Evolutionary conservation across 208 protist species (phyloP).

Genomic region (Acanthamoeba pearcei): DNA sequence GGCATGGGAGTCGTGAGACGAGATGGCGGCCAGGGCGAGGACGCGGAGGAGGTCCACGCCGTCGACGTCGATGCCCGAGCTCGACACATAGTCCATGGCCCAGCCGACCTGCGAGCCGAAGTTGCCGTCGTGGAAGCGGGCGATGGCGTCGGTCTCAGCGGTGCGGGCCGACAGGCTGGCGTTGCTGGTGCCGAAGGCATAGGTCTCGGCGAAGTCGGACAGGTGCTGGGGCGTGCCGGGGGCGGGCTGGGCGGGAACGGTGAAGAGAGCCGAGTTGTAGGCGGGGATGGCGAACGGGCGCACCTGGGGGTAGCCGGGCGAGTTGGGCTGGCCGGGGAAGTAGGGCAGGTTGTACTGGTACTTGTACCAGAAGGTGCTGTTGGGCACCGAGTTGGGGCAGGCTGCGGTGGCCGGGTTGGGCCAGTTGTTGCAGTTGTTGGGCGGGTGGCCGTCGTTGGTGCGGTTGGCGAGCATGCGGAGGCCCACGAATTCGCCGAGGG

Average conservation of each 20-base stretch:
- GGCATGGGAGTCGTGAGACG: constrained; percentile 9
- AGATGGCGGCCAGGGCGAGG: neutral
- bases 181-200: constrained; percentile 1
- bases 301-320: constrained; percentile 40
- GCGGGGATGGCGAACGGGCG: constrained; percentile 33
- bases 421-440: constrained; percentile 67
- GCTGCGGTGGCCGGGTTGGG: neutral
- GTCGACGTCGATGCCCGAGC: neutral
- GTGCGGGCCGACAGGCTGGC: constrained; percentile 14
- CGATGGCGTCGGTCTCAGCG: neutral
- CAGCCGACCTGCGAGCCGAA: constrained; percentile 33
- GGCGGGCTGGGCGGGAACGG: neutral
- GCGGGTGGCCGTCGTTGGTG: constrained; percentile 32
- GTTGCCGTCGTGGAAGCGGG: constrained; percentile 50
- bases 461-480: constrained; percentile 37
- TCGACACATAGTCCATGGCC: constrained; percentile 45
- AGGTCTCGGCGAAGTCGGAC: constrained; percentile 43
- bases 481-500: constrained; percentile 11
- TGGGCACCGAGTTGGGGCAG: neutral
- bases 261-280: neutral
- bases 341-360: constrained; percentile 31
- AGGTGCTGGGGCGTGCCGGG: neutral
- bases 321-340: constrained; percentile 38
- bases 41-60: neutral
- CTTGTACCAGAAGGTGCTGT: constrained; percentile 36